Conservation (phyloP, 106 monocot species). For the Triglochin maritima region DNA sequence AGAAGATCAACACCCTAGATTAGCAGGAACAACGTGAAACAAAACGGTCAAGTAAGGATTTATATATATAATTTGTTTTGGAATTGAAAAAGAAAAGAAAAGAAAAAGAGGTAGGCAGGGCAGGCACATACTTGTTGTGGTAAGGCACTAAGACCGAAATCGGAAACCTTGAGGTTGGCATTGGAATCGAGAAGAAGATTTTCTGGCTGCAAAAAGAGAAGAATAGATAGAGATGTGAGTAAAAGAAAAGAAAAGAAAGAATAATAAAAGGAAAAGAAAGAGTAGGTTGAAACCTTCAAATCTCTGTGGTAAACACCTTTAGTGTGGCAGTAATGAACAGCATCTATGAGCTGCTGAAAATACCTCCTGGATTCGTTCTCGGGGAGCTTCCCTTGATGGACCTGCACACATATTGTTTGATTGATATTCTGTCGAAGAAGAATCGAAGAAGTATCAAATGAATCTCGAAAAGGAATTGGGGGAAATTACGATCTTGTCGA, state of each 20-base stretch:
- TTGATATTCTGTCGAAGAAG: not conserved
- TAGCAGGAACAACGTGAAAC: slow-evolving; percentile 3
- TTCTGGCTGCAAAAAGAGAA: slow-evolving; percentile 59
- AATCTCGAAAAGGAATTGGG: not conserved
- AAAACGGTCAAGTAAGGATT: no score
- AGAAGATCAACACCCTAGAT: slow-evolving; percentile 72
- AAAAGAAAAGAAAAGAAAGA: not conserved
- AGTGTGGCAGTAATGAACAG: slow-evolving; percentile 83
- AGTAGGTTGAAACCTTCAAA: slow-evolving; percentile 53
- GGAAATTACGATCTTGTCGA: slow-evolving; percentile 80
- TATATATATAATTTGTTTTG: no score
- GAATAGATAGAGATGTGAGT: not conserved
- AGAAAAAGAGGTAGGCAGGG: not conserved
- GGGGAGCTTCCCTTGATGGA: slow-evolving; percentile 56
- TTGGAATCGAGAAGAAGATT: slow-evolving; percentile 85
- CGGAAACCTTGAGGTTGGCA: slow-evolving; percentile 86
- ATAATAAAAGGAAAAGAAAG: slow-evolving; percentile 3
- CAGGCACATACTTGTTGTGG: slow-evolving; percentile 46
- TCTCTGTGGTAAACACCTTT: slow-evolving; percentile 94
- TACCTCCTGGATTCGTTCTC: slow-evolving; percentile 61
- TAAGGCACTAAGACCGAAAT: slow-evolving; percentile 94
- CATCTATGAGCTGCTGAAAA: slow-evolving; percentile 91
- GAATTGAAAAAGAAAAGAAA: slow-evolving; percentile 1
- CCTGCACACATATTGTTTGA: slow-evolving; percentile 21
- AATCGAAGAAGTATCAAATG: not conserved